Evolutionary conservation across 768 basidiomycete genomes (phyloP).

Genomic region (Boletus reticulatus): DNA sequence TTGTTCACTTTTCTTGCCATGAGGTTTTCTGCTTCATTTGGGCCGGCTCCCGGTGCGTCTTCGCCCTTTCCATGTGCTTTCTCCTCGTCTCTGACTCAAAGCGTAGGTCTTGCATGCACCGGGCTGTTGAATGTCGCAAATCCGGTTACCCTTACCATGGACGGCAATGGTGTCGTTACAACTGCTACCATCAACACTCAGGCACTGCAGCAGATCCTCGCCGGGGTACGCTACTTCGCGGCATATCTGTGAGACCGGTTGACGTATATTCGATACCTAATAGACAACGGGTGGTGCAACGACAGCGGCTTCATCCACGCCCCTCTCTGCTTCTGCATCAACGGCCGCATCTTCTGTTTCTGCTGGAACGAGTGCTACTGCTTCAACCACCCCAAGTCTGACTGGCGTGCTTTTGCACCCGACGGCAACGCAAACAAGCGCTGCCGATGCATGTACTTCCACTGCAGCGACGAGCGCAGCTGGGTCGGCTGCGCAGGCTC

Average conservation of each 20-base stretch:
- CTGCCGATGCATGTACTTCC: not conserved
- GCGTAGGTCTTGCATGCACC: conserved; percentile 22
- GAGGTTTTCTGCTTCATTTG: conserved; percentile 26
- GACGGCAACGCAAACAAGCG: not conserved
- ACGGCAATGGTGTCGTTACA: conserved; percentile 26
- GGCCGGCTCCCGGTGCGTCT: conserved; percentile 23
- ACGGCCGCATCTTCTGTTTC: not conserved
- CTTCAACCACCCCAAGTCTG: not conserved
- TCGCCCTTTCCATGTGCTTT: not conserved
- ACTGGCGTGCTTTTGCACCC: conserved; percentile 1
- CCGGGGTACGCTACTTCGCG: not conserved
- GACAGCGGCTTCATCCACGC: not conserved
- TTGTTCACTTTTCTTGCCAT: conserved; percentile 30
- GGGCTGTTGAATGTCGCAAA: conserved; percentile 21
- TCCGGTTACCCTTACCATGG: conserved; percentile 22
- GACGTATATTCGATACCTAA: not conserved
- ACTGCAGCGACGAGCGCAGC: not conserved
- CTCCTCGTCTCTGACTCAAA: not conserved
- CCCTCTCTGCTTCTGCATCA: not conserved
- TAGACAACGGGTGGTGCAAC: not conserved
- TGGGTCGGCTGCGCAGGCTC: not conserved
- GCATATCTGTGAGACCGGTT: not conserved
- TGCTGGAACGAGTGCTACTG: not conserved
- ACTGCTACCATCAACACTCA: conserved; percentile 25
- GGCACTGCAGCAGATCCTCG: conserved; percentile 16